phyloP scores from a whole-genome alignment of 1,139 yeast species.

The Protomyces inouyei region DNA sequence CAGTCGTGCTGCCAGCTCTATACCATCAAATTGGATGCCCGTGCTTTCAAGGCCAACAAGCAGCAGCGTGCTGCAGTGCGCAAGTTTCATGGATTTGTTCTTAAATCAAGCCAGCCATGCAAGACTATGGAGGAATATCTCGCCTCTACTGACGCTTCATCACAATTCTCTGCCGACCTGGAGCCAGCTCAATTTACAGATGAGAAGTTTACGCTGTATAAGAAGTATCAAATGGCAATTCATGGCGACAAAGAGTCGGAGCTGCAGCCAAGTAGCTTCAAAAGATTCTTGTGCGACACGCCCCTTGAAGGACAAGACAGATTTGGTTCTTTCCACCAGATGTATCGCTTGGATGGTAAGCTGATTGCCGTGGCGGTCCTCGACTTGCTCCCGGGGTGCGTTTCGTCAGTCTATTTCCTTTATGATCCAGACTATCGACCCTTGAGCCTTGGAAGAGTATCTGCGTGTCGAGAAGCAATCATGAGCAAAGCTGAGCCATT shows the following conservation, averaged over 20 bases:
- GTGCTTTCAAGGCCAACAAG: constrained; percentile 50
- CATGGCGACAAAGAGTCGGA: constrained; percentile 60
- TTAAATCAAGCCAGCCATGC: constrained; percentile 30
- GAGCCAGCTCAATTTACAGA: constrained; percentile 48
- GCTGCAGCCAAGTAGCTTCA: constrained; percentile 49
- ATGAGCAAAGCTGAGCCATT: constrained; percentile 37
- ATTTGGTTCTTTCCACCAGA: constrained; percentile 65
- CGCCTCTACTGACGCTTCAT: neutral
- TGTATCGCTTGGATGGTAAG: constrained; percentile 60
- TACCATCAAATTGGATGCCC: constrained; percentile 58
- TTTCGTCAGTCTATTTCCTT: constrained; percentile 80
- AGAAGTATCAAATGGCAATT: constrained; percentile 61
- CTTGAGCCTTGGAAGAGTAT: constrained; percentile 69
- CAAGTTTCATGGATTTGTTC: constrained; percentile 51
- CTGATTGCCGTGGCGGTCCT: constrained; percentile 72
- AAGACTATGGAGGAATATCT: neutral
- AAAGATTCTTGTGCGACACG: constrained; percentile 62
- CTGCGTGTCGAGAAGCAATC: constrained; percentile 67
- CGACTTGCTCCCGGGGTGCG: constrained; percentile 69
- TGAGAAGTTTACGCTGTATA: constrained; percentile 63
- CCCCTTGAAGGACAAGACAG: constrained; percentile 47
- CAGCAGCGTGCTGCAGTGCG: constrained; percentile 65
- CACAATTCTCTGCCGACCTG: constrained; percentile 47
- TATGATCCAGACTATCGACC: constrained; percentile 67
- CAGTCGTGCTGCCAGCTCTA: constrained; percentile 77